Percentiles rank a stretch among this genome's conserved stretches.
phyloP scores from a whole-genome alignment of 2,329 filamentous ascomycete genomes.

The Botrytis deweyae region DNA sequence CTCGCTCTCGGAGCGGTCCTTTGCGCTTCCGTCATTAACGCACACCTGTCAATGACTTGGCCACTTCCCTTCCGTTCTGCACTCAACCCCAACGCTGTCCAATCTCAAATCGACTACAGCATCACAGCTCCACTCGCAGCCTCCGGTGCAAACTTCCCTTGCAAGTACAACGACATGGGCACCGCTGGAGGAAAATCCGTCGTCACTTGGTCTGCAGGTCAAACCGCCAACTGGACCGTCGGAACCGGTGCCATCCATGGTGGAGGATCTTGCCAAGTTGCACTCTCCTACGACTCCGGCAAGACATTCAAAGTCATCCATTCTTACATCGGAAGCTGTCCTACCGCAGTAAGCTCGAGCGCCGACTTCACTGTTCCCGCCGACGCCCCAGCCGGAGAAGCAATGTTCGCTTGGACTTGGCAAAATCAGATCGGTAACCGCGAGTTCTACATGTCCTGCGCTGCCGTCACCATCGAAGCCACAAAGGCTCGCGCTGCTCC shows the following conservation, averaged over 20 bases:
- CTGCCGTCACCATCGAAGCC: slow-evolving; percentile 50
- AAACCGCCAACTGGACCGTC: slow-evolving; percentile 51
- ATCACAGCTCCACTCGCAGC: slow-evolving; percentile 26
- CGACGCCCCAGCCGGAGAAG: slow-evolving; percentile 25
- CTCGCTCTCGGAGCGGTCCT: slow-evolving; percentile 5
- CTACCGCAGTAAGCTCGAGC: neutral
- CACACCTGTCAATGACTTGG: slow-evolving; percentile 27
- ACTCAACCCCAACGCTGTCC: slow-evolving; percentile 17
- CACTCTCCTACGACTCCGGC: slow-evolving; percentile 58
- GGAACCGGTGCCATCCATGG: slow-evolving; percentile 49
- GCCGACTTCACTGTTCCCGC: slow-evolving; percentile 16
- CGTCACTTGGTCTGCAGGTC: slow-evolving; percentile 51
- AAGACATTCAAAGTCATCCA: slow-evolving; percentile 58
- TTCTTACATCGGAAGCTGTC: slow-evolving; percentile 41
- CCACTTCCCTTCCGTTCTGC: slow-evolving; percentile 25
- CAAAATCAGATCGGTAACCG: slow-evolving; percentile 60
- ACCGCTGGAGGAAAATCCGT: slow-evolving; percentile 18
- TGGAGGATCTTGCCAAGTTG: slow-evolving; percentile 61
- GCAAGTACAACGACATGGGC: slow-evolving; percentile 39
- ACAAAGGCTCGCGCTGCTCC: slow-evolving; percentile 24
- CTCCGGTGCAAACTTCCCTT: slow-evolving; percentile 25
- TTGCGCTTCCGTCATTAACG: slow-evolving; percentile 7
- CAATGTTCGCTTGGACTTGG: slow-evolving; percentile 50
- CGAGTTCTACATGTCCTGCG: slow-evolving; percentile 69
- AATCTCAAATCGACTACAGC: slow-evolving; percentile 22